Conservation (phyloP, 73 alveolate species). For the Paramecium sonneborni region DNA sequence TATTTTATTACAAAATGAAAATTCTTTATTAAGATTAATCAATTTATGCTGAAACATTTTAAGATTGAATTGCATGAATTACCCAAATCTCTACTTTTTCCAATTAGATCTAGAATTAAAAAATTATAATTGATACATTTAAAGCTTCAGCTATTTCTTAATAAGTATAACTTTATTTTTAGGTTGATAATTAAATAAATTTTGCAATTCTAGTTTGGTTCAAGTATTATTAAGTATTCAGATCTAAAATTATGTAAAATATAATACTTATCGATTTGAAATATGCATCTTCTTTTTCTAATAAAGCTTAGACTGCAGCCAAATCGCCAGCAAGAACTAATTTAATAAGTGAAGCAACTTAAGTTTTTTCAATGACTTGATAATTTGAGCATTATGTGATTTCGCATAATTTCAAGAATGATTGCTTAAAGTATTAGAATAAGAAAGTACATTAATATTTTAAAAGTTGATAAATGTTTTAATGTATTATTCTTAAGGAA, state of each 20-base stretch:
- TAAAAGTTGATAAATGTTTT: slow-evolving; percentile 22
- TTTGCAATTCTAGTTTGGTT: background rate
- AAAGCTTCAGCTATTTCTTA: slow-evolving; percentile 6
- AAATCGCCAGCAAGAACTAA: background rate
- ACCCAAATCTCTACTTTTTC: background rate
- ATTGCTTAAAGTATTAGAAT: background rate
- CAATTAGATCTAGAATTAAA: background rate
- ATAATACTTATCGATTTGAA: background rate
- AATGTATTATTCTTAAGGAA: slow-evolving; percentile 18
- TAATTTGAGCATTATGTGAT: background rate
- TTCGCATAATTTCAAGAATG: background rate
- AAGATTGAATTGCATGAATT: slow-evolving; percentile 4
- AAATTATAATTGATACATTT: background rate
- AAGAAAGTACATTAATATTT: background rate
- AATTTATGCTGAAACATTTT: slow-evolving; percentile 18
- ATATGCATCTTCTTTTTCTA: background rate
- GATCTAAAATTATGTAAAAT: background rate
- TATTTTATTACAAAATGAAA: background rate
- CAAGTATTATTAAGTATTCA: background rate
- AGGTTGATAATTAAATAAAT: background rate
- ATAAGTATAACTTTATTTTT: background rate
- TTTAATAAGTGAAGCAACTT: background rate
- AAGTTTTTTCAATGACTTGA: background rate
- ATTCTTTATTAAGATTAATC: slow-evolving; percentile 15
- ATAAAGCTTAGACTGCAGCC: background rate